These are phyloP conservation scores for Paecilomyces fulvus DNA, from an alignment of 2,329 filamentous ascomycete genomes.

Conservation along the genomic window DNA sequence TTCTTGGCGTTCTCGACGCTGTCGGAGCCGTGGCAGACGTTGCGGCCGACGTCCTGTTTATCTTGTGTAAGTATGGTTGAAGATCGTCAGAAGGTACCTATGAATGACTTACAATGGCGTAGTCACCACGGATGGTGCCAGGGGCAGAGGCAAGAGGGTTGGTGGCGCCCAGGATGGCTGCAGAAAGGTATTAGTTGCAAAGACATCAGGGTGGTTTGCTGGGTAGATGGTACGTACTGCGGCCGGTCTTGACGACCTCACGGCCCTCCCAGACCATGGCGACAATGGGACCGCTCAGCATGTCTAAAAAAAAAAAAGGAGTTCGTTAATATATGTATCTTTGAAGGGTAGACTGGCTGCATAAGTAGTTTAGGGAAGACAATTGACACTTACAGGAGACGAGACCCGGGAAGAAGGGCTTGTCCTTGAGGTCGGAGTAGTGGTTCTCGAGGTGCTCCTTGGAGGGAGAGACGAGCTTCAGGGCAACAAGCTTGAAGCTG, in stretches of 20 bases:
- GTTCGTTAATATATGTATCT: slow-evolving; percentile 11
- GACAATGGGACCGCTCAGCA: slow-evolving; percentile 91
- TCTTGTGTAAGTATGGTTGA: neutral
- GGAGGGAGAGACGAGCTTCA: slow-evolving; percentile 85
- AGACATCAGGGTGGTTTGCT: neutral
- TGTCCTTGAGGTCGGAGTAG: slow-evolving; percentile 85
- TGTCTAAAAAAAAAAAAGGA: slow-evolving; percentile 53
- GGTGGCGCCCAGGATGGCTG: slow-evolving; percentile 92
- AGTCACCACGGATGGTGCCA: slow-evolving; percentile 97
- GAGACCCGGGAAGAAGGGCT: slow-evolving; percentile 95
- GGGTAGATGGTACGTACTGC: slow-evolving; percentile 50
- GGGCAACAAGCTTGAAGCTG: slow-evolving; percentile 95
- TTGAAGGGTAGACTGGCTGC: neutral
- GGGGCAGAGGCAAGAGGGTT: slow-evolving; percentile 92
- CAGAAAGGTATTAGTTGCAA: slow-evolving; percentile 8
- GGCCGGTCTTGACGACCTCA: slow-evolving; percentile 98
- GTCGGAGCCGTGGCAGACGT: slow-evolving; percentile 99
- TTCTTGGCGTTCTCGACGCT: slow-evolving; percentile 98
- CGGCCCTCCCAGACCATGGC: slow-evolving; percentile 99
- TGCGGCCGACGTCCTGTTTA: slow-evolving; percentile 70
- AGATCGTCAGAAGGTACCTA: neutral
- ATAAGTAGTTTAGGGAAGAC: neutral
- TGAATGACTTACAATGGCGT: slow-evolving; percentile 53
- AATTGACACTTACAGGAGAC: slow-evolving; percentile 63
- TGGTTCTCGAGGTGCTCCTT: slow-evolving; percentile 97